Percentiles rank a stretch among this genome's conserved stretches.
These are phyloP conservation scores for Dicorynia guianensis DNA, from an alignment of 306 rosid species.

Conservation along the genomic window DNA sequence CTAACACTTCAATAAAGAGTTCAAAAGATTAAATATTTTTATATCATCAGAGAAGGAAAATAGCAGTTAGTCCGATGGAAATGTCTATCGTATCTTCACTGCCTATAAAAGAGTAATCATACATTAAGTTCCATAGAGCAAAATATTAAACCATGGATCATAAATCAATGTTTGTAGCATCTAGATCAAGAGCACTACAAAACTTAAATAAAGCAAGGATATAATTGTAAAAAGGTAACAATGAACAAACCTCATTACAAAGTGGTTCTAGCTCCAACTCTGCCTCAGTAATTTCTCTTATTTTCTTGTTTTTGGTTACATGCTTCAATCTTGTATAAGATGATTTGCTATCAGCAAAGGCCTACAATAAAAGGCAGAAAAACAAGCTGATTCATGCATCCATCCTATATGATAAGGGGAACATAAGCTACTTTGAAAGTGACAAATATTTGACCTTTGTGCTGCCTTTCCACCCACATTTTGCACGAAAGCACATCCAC, in stretches of 20 bases:
- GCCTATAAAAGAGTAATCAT: neutral
- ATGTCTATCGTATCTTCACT: neutral
- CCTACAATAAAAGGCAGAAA: conserved; percentile 57
- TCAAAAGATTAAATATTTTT: conserved; percentile 15
- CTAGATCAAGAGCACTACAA: conserved; percentile 12
- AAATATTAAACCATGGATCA: conserved; percentile 3
- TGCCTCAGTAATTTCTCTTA: conserved; percentile 67
- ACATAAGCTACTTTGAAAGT: conserved; percentile 21
- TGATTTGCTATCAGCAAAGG: conserved; percentile 58
- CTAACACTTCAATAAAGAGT: neutral
- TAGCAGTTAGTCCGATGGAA: neutral
- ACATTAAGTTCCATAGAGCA: neutral
- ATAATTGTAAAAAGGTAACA: conserved; percentile 32
- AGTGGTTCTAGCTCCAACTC: conserved; percentile 81
- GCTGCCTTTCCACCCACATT: conserved; percentile 91
- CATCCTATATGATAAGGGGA: conserved; percentile 6
- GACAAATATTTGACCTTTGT: conserved; percentile 60
- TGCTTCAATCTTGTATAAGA: conserved; percentile 22
- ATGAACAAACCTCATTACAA: conserved; percentile 70
- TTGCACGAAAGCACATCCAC: conserved; percentile 84
- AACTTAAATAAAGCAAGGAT: conserved; percentile 14
- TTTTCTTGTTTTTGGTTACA: conserved; percentile 43
- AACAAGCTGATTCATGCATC: conserved; percentile 28
- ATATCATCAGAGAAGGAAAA: neutral
- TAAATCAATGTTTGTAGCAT: conserved; percentile 21